Base-by-base conservation (phyloP, 2,329 filamentous ascomycete genomes). In the Monosporascus sp. region DNA sequence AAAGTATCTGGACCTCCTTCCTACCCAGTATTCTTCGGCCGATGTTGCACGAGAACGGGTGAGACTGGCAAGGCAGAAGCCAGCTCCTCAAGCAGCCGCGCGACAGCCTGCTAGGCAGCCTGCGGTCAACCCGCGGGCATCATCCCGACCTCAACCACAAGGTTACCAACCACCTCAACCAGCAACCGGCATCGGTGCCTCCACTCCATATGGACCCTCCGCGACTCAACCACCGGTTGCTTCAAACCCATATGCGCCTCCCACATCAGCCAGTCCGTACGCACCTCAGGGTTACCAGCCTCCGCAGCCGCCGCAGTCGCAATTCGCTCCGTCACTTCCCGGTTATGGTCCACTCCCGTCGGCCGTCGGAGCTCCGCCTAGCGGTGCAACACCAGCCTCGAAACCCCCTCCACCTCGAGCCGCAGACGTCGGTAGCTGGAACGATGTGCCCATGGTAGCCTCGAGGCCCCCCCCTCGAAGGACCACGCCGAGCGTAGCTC, bases 1-100 rank as follows among this genome's bases (percentile, higher is more conserved):
- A 72, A 92, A 89, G 70, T 99, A 99, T 66, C 83, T 99, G 41
- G 84, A 92, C 66, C 83, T 99, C 51, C 80, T 99, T 46, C 94
- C 94, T 17, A 76, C 80, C 41, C 85, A 86, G 59, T 97, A 96
- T 69, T 87, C 90, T 40, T 89, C 90, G 53, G 94, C 93, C 37
- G 91, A 97, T 61, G 82, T 94, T 61, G 90, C 93, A 27, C 84
- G 91, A 60, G 88, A 88, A 71, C 86, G 94, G 51, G 87, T 99
- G 62, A 88, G 85, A 72, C 82, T 93, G 64, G 92, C 94, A 2
- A 95, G 88, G 2, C 85, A 85, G 71, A 90, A 70, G 63, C 63
- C 70, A 56, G 66, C 76, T 57, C 60, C 61, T 49, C 69, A 66
- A 40, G 57, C 62, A 43, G 50, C 61, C 17, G 52, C 63, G 5